phyloP scores from a whole-genome alignment of 257 asterid genomes.

The Nicotiana benthamiana region DNA sequence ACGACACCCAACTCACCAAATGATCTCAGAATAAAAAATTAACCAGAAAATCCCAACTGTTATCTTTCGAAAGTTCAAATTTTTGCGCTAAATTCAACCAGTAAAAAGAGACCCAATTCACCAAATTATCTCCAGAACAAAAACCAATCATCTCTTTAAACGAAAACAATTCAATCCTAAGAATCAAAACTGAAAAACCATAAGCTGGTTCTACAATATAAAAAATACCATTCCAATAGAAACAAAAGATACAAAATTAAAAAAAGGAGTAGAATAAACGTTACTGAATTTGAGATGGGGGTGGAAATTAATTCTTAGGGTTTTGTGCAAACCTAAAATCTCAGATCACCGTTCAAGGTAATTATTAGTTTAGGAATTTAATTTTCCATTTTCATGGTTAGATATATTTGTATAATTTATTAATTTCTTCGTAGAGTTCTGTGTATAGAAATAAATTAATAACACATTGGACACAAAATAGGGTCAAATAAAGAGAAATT shows the following conservation, averaged over 20 bases:
- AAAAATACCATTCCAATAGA: not conserved
- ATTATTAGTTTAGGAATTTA: not conserved
- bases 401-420: not conserved
- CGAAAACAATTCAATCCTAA: not conserved
- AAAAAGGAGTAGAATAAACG: not conserved
- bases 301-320: not conserved
- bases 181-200: not conserved
- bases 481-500: no score
- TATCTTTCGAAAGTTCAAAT: not conserved
- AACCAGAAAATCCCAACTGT: not conserved
- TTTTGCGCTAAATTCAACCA: slow-evolving; percentile 6
- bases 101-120: not conserved
- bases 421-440: no score
- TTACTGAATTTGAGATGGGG: slow-evolving; percentile 7
- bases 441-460: no score
- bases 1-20: not conserved
- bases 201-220: not conserved
- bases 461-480: no score
- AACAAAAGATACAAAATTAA: not conserved
- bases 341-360: slow-evolving; percentile 12
- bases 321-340: slow-evolving; percentile 6
- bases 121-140: not conserved
- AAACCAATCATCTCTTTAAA: no score
- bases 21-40: not conserved
- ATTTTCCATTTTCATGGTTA: not conserved